Base-by-base conservation (phyloP, 2,329 filamentous ascomycete species). In the Aspergillus udagawae region DNA sequence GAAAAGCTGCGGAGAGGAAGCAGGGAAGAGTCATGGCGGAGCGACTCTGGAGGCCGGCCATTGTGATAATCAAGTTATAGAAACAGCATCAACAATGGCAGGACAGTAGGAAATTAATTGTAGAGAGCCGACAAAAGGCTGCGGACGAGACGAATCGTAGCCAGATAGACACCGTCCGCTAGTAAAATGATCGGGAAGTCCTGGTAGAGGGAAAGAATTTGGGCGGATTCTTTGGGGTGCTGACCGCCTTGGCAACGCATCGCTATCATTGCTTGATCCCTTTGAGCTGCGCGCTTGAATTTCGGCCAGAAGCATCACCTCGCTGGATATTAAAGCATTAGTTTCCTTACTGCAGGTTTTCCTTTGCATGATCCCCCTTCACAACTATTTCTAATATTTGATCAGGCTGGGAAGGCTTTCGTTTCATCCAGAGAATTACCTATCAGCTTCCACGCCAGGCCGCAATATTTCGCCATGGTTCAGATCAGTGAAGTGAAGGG, bases 401-500 rank as follows among this genome's bases (percentile, higher is more conserved):
- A 54, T 49, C 49, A 44, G 20, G 14, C 45, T 45, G 27, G 21
- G 7, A 47, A 14, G 21, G 21, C 8, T 3, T 27, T 17, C 12
- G 10, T 23, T 14, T 12, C 12, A 47, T 23, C 10, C 4, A 47
- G 8, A 6, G 14, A 38, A 5, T 29, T 49, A 27, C 42, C 29
- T 17, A 41, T 57, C 66, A 64, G 63, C 67, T 69, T 60, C 59
- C 47, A 51, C 57, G 55, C 55, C 58, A 69, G 64, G 67, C 65
- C 65, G 56, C 64, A 64, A 60, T 57, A 59, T 53, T 63, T 61
- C 65, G 73, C 58, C 62, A 93, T 92, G 89, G 90, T 93, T 68
- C 88, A 92, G 75, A 92, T 94, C 77, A 95, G 90, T 80, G 92
- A 96, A 80, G 90, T 96, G 71, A 96, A 96, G 82, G 89, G 89